Evolutionary conservation across 805 yeast genomes (phyloP).

Genomic region (Kuraishia ogatae): DNA sequence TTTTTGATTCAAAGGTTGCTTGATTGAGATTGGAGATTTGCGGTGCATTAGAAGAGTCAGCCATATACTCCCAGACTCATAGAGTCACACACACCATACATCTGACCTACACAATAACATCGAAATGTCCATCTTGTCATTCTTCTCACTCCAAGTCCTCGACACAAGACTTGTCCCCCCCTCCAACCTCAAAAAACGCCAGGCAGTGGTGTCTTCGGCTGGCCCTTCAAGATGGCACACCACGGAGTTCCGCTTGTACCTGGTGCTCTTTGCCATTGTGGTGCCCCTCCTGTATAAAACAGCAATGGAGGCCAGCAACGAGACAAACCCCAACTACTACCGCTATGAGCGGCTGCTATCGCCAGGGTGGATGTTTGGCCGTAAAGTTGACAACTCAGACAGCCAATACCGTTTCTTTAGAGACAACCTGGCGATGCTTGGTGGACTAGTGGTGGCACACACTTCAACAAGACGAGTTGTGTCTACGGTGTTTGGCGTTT

Average conservation of each 20-base stretch:
- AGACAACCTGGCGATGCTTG: slow-evolving; percentile 60
- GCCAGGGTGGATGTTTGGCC: slow-evolving; percentile 84
- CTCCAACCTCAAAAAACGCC: slow-evolving; percentile 22
- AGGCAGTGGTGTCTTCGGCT: slow-evolving; percentile 20
- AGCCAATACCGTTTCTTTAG: slow-evolving; percentile 83
- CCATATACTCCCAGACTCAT: too few species aligned
- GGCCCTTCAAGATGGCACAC: slow-evolving; percentile 62
- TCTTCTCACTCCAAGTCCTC: slow-evolving; percentile 42
- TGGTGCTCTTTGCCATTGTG: slow-evolving; percentile 49
- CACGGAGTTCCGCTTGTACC: slow-evolving; percentile 64
- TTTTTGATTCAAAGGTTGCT: too few species aligned
- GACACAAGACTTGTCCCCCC: slow-evolving; percentile 42
- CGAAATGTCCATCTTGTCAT: slow-evolving; percentile 12
- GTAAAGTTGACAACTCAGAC: slow-evolving; percentile 91
- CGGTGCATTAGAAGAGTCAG: too few species aligned
- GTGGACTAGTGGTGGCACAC: slow-evolving; percentile 50
- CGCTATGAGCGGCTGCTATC: slow-evolving; percentile 52
- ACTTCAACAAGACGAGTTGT: slow-evolving; percentile 33
- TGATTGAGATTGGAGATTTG: too few species aligned
- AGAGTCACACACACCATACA: not conserved
- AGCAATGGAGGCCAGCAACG: slow-evolving; percentile 74
- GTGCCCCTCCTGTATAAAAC: slow-evolving; percentile 81
- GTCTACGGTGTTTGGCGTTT: slow-evolving; percentile 15
- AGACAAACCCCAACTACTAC: slow-evolving; percentile 64
- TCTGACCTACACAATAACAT: not conserved